Evolutionary conservation across 225 moss, liverwort and hornwort species (phyloP), one percentile per base, ranked within the genome.

Genomic region (Antitrichia curtipendula): DNA sequence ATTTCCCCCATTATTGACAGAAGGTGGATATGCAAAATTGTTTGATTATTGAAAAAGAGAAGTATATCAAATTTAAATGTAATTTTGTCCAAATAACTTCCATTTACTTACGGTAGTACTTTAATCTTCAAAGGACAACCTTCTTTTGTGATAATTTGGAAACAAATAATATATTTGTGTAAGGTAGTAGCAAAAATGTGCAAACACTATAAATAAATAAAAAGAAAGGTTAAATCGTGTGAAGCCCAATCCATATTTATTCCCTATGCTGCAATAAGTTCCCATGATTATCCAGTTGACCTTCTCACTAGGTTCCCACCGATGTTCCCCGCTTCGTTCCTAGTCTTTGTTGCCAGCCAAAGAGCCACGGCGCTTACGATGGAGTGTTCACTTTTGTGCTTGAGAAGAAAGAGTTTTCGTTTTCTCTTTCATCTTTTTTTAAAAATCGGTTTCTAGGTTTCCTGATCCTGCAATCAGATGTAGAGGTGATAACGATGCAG

Each of bases 281-380:
- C 59, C 19, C 56, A 6, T 34, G 13, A 45, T 72, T 72, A 72
- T 59, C 29, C 21, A 62, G 22, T 47, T 47, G 24, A 75, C 28
- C 73, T 64, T 88, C 18, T 4, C 23, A 72, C 38, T 3, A 7
- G 8, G 34, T 49, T 79, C 68, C 60, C 82, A 36, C 4, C 3
- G 16, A 54, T n/a, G 40, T 63, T 86, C 85, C 28, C 75, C 10
- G 15, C 49, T 38, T 57, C 18, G 15, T 32, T 21, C 70, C 13
- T 12, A 36, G 34, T 54, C 56, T 40, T 16, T 27, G 57, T 58
- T 79, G 45, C 38, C 69, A 57, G 17, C 14, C 86, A 59, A 60
- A 87, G 90, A 50, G 84, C 87, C 90, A 80, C 80, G 50, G 73
- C 87, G 84, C 84, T 90, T 87, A 64, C 76, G 52, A 90, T 73